phyloP scores from a whole-genome alignment of 495 filamentous ascomycete genomes.

The Penicillium lividum region DNA sequence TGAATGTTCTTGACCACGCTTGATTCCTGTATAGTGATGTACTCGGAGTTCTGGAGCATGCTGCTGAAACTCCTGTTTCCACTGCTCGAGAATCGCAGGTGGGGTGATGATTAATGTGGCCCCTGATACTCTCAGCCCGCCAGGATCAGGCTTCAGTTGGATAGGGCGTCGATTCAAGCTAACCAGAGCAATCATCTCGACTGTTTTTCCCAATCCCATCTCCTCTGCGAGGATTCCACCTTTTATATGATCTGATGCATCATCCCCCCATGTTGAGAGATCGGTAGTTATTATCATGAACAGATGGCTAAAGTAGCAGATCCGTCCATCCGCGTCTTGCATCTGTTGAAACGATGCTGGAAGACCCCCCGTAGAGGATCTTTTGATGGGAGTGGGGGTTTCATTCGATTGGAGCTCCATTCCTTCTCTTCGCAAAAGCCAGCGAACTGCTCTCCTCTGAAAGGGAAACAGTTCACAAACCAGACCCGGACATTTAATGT shows the following conservation, averaged over 20 bases:
- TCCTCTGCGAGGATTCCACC: conserved; percentile 85
- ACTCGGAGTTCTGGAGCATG: conserved; percentile 66
- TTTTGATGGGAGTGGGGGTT: conserved; percentile 20
- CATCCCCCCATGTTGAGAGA: conserved; percentile 46
- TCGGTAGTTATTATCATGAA: conserved; percentile 62
- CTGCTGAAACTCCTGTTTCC: conserved; percentile 73
- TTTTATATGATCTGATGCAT: conserved; percentile 36
- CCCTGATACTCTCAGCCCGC: conserved; percentile 35
- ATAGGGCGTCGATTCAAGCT: conserved; percentile 55
- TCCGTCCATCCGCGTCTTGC: conserved; percentile 50
- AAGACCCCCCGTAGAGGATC: conserved; percentile 18
- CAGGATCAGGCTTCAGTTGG: conserved; percentile 25
- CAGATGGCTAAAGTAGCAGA: conserved; percentile 63
- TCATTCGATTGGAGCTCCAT: conserved; percentile 39
- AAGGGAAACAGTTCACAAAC: conserved; percentile 66
- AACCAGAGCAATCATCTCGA: conserved; percentile 82
- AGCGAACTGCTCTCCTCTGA: conserved; percentile 68
- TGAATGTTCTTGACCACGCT: conserved; percentile 38
- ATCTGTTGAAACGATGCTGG: conserved; percentile 39
- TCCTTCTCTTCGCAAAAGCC: conserved; percentile 65
- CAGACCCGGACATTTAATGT: conserved; percentile 43
- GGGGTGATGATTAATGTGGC: conserved; percentile 90
- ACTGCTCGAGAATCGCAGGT: conserved; percentile 77
- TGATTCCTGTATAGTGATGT: conserved; percentile 52
- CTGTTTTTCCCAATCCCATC: conserved; percentile 95